Evolutionary conservation across 148 eudicot species (phyloP).

Genomic region (Vaccinium darrowii): DNA sequence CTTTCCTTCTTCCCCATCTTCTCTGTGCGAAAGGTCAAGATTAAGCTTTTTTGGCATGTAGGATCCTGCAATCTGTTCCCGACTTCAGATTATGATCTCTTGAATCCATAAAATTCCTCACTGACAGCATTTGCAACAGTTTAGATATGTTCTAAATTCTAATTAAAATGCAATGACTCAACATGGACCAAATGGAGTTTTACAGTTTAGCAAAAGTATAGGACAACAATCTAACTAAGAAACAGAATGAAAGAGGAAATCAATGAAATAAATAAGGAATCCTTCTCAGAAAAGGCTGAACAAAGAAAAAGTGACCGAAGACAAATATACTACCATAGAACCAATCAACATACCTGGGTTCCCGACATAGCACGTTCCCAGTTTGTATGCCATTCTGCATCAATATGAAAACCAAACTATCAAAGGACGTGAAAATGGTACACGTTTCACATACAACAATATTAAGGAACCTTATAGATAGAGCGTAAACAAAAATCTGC

Average conservation of each 20-base stretch:
- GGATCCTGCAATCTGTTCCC: not conserved
- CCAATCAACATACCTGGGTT: constrained; percentile 27
- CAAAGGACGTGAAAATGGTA: not conserved
- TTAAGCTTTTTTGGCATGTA: not conserved
- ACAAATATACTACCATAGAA: not conserved
- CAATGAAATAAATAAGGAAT: too few relatives aligned
- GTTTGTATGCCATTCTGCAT: constrained; percentile 26
- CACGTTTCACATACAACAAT: not conserved
- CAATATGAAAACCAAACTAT: constrained; percentile 10
- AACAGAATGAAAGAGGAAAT: not conserved
- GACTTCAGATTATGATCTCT: not conserved
- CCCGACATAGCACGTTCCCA: constrained; percentile 20
- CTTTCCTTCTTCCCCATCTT: not conserved
- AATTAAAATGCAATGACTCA: not conserved
- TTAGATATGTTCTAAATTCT: not conserved
- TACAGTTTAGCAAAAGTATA: not conserved
- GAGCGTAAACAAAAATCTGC: not conserved
- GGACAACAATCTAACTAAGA: not conserved
- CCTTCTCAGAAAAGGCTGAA: not conserved
- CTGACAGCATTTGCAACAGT: not conserved
- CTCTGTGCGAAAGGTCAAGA: not conserved
- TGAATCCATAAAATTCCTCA: not conserved
- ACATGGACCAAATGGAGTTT: not conserved
- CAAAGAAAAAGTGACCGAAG: not conserved
- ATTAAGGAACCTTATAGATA: not conserved